Evolutionary conservation across 2,329 filamentous ascomycete genomes (phyloP), one percentile per base, ranked within the genome.

Genomic region (Botryosphaeria dothidea): DNA sequence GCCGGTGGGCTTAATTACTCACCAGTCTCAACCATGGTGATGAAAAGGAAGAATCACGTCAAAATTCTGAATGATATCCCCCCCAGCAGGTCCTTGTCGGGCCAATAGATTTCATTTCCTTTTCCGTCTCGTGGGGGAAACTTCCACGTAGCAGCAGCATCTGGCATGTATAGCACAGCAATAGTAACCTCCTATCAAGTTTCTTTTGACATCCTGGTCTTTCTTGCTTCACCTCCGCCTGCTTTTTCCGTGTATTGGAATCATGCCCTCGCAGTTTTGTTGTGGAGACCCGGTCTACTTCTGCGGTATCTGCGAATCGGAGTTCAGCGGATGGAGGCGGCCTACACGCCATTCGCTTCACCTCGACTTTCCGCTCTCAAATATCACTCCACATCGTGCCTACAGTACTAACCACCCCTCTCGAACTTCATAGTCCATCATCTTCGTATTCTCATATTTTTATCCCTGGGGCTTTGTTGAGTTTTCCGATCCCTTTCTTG

Each of bases 51-150:
- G 34, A 13, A 25, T 25, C 56, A 31, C 38, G 29, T 41, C 27
- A 45, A 46, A 46, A 34, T 9, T 34, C 56, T 52, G 17, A 52
- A 34, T 60, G 56, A 60, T 60, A 60, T 60, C 56, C 41, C 41
- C 41, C 27, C 23, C 29, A 38, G 13, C 54, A 34, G 29, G 49
- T 36, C 41, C 25, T 23, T 46, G 41, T 38, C 27, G 15, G 27
- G 25, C 27, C 41, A 46, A 46, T 60, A 60, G 56, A 60, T 60
- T 60, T 60, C 19, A 15, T 46, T 34, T 46, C 11, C 34, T 25
- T 46, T 23, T 17, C 17, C 21, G 34, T 36, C 17, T 49, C 8
- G 19, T 13, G 23, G 8, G 38, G 43, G 17, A 21, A n/a, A n/a
- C 23, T 27, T 38, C 49, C 54, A 36, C 31, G 21, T 29, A 45